These are phyloP conservation scores for Aspergillus awamori DNA, from an alignment of 2,329 filamentous ascomycete species.

Conservation along the genomic window DNA sequence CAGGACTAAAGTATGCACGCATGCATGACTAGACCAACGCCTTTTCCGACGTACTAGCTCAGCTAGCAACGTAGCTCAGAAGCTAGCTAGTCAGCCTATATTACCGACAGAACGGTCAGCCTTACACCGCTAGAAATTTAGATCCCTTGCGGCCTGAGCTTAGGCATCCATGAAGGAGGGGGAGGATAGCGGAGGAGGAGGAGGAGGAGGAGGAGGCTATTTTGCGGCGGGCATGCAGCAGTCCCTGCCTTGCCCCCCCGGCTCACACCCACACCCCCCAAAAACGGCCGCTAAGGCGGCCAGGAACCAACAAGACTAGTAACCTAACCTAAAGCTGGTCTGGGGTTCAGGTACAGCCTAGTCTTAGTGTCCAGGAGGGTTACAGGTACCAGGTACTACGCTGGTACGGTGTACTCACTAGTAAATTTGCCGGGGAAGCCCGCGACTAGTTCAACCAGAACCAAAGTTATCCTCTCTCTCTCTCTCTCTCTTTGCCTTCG, in stretches of 20 bases:
- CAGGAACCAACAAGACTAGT: neutral
- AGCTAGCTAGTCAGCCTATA: too few species aligned
- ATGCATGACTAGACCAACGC: neutral
- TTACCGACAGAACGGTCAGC: too few species aligned
- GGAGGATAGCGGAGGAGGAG: neutral
- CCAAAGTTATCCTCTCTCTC: neutral
- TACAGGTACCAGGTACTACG: neutral
- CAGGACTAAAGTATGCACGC: neutral
- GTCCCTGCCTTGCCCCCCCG: too few species aligned
- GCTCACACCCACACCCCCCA: too few species aligned
- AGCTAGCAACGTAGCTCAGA: neutral
- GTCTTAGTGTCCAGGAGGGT: too few species aligned
- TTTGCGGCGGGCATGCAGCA: too few species aligned
- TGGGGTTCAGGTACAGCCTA: conserved; percentile 1
- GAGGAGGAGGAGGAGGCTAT: too few species aligned
- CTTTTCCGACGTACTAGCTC: neutral
- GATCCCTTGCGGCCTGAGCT: neutral
- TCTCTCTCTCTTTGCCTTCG: neutral
- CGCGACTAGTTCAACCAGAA: conserved; percentile 11
- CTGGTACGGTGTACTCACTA: neutral
- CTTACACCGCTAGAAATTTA: neutral
- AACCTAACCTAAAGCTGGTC: neutral
- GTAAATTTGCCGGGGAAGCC: neutral
- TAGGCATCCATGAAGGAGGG: neutral
- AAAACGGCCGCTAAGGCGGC: conserved; percentile 1